These are phyloP conservation scores for Dacryopinax primogenitus DNA, from an alignment of 768 basidiomycete genomes.

Conservation along the genomic window DNA sequence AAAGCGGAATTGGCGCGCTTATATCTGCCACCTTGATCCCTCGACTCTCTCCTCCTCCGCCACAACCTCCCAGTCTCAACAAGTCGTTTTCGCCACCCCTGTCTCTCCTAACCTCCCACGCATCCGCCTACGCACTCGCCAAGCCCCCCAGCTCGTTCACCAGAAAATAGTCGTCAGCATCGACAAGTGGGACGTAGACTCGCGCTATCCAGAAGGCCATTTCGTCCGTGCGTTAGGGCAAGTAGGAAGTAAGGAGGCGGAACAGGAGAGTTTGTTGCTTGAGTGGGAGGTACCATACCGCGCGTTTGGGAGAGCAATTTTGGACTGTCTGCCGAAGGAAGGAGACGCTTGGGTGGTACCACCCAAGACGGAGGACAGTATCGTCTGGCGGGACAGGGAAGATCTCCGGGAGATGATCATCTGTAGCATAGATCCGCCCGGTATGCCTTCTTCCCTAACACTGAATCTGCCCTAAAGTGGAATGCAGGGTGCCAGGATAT, in stretches of 20 bases:
- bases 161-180: conserved; percentile 96
- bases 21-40: conserved; percentile 90
- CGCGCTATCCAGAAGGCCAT: conserved; percentile 91
- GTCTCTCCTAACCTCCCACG: conserved; percentile 84
- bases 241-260: conserved; percentile 89
- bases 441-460: conserved; percentile 30
- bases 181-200: conserved; percentile 78
- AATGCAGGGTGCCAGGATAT: conserved; percentile 85
- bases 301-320: conserved; percentile 89
- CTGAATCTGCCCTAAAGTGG: conserved; percentile 12
- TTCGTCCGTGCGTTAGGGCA: conserved; percentile 85
- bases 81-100: conserved; percentile 89
- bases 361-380: conserved; percentile 41
- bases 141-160: conserved; percentile 72
- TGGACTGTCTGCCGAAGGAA: conserved; percentile 78
- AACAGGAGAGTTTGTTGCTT: conserved; percentile 81
- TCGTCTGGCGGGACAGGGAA: conserved; percentile 69
- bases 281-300: conserved; percentile 95
- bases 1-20: conserved; percentile 94
- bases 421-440: conserved; percentile 95
- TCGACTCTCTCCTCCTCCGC: conserved; percentile 71
- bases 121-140: conserved; percentile 86
- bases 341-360: conserved; percentile 92
- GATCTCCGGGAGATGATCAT: conserved; percentile 76
- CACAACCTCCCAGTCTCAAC: conserved; percentile 65